A percentile compares a stretch with the other conserved stretches of the same genome.
Evolutionary conservation across 2,329 filamentous ascomycete species (phyloP).

Genomic region (Verticillium longisporum): DNA sequence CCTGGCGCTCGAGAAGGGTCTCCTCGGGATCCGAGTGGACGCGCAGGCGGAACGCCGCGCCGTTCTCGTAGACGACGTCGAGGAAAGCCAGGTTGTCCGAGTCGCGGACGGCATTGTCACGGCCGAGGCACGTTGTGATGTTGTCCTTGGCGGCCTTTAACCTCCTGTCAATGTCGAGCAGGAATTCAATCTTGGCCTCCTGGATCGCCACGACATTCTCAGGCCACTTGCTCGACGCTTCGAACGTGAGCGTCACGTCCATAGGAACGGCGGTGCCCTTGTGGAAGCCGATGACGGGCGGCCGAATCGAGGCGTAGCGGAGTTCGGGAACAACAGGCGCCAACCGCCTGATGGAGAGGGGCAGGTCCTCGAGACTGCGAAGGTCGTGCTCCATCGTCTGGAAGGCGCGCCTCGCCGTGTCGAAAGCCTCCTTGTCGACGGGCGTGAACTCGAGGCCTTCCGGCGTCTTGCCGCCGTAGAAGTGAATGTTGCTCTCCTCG

Average conservation of each 20-base stretch:
- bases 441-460: slow-evolving; percentile 37
- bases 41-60: slow-evolving; percentile 72
- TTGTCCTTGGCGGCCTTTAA: slow-evolving; percentile 55
- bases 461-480: slow-evolving; percentile 45
- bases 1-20: slow-evolving; percentile 67
- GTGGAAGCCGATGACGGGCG: slow-evolving; percentile 39
- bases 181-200: slow-evolving; percentile 85
- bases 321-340: slow-evolving; percentile 65
- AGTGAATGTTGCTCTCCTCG: slow-evolving; percentile 43
- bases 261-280: slow-evolving; percentile 49
- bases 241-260: slow-evolving; percentile 82
- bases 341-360: slow-evolving; percentile 78
- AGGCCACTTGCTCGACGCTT: slow-evolving; percentile 89
- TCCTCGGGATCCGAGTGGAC: slow-evolving; percentile 88
- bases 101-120: slow-evolving; percentile 67
- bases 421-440: slow-evolving; percentile 53
- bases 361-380: slow-evolving; percentile 71
- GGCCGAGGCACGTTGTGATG: slow-evolving; percentile 63
- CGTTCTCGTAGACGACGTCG: slow-evolving; percentile 68
- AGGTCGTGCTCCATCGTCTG: slow-evolving; percentile 69
- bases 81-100: slow-evolving; percentile 75
- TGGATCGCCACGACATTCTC: slow-evolving; percentile 89
- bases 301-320: slow-evolving; percentile 61
- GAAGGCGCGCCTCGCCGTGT: slow-evolving; percentile 63
- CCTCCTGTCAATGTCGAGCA: slow-evolving; percentile 67